phyloP scores from a whole-genome alignment of 768 basidiomycete genomes.

The Mrakia hoshinonis region DNA sequence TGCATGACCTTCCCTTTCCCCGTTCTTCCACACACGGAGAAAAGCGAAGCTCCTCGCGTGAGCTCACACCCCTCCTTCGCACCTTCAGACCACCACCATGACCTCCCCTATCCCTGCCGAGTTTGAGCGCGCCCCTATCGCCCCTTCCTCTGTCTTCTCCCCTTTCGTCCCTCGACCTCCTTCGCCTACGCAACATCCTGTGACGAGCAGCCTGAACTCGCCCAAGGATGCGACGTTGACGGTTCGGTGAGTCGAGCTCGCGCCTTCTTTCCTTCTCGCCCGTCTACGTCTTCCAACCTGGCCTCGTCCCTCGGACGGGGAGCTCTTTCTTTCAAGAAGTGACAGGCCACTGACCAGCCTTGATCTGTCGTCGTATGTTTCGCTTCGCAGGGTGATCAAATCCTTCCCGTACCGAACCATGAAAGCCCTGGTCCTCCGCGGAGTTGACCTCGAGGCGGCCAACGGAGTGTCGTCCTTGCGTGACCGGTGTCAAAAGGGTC shows the following conservation, averaged over 20 bases:
- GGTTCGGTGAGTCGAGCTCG: slow-evolving; percentile 10
- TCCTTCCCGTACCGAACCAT: slow-evolving; percentile 88
- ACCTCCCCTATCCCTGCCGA: no score
- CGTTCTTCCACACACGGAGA: background rate
- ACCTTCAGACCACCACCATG: no score
- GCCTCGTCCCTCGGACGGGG: no score
- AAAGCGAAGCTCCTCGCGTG: no score
- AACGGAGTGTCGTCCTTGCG: slow-evolving; percentile 68
- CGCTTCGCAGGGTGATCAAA: slow-evolving; percentile 62
- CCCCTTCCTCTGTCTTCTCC: background rate
- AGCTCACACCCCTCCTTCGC: no score
- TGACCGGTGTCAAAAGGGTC: slow-evolving; percentile 60
- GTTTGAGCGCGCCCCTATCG: background rate
- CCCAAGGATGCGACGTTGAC: slow-evolving; percentile 11
- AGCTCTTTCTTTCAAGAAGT: no score
- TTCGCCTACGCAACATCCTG: slow-evolving; percentile 21
- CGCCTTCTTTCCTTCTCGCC: background rate
- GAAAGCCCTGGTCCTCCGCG: slow-evolving; percentile 71
- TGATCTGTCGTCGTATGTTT: background rate
- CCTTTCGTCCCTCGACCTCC: slow-evolving; percentile 23
- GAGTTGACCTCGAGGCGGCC: slow-evolving; percentile 66
- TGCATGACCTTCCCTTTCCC: background rate
- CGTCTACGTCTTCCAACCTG: background rate
- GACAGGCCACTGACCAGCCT: background rate
- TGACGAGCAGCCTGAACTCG: slow-evolving; percentile 17